Conservation (phyloP, 129 eudicot genomes). For the Oenanthe sinensis region DNA sequence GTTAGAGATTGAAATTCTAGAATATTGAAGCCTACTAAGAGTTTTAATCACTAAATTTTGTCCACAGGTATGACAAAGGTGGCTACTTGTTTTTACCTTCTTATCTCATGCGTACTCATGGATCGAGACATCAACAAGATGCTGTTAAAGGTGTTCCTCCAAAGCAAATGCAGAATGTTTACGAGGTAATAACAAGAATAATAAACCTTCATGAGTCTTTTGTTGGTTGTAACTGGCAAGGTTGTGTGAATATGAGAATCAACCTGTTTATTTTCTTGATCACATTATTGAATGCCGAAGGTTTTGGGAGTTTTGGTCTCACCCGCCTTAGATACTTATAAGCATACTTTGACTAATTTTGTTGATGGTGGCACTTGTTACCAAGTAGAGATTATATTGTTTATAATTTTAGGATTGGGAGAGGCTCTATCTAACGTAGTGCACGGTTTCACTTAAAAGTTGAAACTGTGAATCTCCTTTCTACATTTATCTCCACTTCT, state of each 20-base stretch:
- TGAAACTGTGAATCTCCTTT: no score
- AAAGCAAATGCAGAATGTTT: conserved; percentile 72
- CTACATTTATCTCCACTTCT: no score
- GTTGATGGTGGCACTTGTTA: no score
- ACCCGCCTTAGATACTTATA: no score
- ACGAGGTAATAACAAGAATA: conserved; percentile 38
- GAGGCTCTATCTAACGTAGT: no score
- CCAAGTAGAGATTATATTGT: no score
- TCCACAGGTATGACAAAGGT: conserved; percentile 77
- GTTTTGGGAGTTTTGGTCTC: no score
- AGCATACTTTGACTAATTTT: no score
- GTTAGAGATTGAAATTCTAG: not conserved
- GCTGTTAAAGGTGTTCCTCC: conserved; percentile 55
- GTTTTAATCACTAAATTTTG: conserved; percentile 4
- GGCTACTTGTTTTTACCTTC: conserved; percentile 84
- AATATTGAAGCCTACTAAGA: not conserved
- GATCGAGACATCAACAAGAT: conserved; percentile 69
- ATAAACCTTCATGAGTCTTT: not conserved
- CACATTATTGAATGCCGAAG: no score
- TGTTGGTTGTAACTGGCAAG: not conserved
- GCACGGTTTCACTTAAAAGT: no score
- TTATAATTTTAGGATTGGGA: no score
- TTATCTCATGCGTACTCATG: conserved; percentile 90
- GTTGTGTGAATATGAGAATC: not conserved
- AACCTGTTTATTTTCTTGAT: no score